Base-by-base conservation (phyloP, 1,284 basidiomycete species). In the Anthracocystis panici-leucophaei region DNA sequence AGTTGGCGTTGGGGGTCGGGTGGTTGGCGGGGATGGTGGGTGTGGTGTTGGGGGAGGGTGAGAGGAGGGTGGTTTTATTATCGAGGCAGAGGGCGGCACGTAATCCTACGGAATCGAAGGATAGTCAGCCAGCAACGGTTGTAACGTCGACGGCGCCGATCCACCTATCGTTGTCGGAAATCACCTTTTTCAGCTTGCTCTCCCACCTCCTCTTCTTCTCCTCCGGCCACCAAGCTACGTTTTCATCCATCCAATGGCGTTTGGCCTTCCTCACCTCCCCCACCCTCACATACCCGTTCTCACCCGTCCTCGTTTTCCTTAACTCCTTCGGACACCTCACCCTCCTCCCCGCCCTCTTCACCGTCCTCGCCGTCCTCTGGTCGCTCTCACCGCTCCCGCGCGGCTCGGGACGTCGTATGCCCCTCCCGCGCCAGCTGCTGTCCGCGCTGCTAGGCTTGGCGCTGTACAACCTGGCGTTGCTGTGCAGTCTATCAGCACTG, bases 211-310 rank as follows among this genome's bases (percentile, higher is more conserved):
- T 89, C 9, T 98, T 96, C 89, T 94, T 93, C 84, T 87, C 89
- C 0, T 97, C 95, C 0, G 96, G 96, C 1, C 96, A 99, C 83
- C 95, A 98, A 86, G 89, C 94, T 0, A 92, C 92, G 0, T 88
- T 99, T 45, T 89, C 93, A 0, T 91, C 93, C 9, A 91, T 99
- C 60, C 95, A 99, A 82, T 99, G 97, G 97, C 96, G 97, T 84
- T 86, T 91, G 0, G 95, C 93, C 0, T 99, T 98, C 86, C 85
- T 90, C 76, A 81, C 81, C 48, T 70, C 85, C 89, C 86, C 90
- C 0, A 90, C 87, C 0, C 88, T 95, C 48, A 88, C 87, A 11
- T 94, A 94, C 84, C 91, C 92, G 0, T 90, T 90, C 80, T 92
- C 94, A 0, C 91, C 92, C 0, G 48, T 92, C 1, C 90, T 94